Conservation (phyloP, 192 early-diverging fungal species). For the Dimargaris xerosporica region DNA sequence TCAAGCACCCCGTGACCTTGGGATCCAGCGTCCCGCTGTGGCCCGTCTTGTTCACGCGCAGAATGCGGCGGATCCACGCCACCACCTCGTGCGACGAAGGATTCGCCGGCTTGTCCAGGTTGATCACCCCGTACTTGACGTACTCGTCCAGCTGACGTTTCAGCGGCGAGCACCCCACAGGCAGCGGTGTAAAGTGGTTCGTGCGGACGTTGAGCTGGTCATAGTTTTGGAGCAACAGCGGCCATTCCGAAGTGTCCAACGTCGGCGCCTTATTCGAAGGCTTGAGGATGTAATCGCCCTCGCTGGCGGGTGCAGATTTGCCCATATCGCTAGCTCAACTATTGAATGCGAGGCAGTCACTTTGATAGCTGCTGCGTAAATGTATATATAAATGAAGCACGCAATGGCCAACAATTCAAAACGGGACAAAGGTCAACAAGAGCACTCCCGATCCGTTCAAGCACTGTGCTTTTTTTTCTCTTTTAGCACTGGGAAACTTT, state of each 20-base stretch:
- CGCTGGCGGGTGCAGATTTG: no score
- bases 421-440: no score
- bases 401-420: no score
- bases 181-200: slow-evolving; percentile 96
- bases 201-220: slow-evolving; percentile 96
- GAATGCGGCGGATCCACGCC: slow-evolving; percentile 96
- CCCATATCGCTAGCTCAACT: no score
- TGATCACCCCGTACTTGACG: slow-evolving; percentile 95
- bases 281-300: slow-evolving; percentile 56
- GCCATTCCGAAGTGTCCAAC: slow-evolving; percentile 90
- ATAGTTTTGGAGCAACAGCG: slow-evolving; percentile 93
- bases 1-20: slow-evolving; percentile 97
- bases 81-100: slow-evolving; percentile 99
- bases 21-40: slow-evolving; percentile 98
- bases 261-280: slow-evolving; percentile 58
- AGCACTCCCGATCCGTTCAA: no score
- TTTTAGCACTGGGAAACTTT: no score
- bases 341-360: no score
- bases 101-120: slow-evolving; percentile 99
- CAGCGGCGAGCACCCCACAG: slow-evolving; percentile 83
- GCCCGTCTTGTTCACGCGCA: slow-evolving; percentile 95
- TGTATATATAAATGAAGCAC: no score
- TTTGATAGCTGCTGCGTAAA: no score
- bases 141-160: slow-evolving; percentile 85
- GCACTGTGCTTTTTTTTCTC: no score